Conservation (phyloP, 2,329 filamentous ascomycete species). For the Setomelanomma holmii region DNA sequence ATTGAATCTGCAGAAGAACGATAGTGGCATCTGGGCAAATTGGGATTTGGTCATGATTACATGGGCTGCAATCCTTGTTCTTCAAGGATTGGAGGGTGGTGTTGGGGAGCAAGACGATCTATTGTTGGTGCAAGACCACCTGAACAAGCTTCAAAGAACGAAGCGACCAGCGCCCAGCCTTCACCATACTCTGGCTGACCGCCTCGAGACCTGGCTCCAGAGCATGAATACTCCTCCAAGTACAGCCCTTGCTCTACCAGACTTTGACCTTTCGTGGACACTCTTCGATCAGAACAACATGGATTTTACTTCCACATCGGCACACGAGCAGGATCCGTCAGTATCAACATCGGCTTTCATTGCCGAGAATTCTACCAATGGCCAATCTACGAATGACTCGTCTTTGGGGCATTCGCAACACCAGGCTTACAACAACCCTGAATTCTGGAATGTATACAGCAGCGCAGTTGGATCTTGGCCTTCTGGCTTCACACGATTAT, state of each 20-base stretch:
- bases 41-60: slow-evolving; percentile 56
- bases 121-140: slow-evolving; percentile 14
- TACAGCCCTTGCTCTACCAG: slow-evolving; percentile 1
- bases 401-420: not conserved
- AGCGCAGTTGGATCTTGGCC: slow-evolving; percentile 3
- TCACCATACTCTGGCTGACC: slow-evolving; percentile 15
- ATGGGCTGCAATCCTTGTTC: slow-evolving; percentile 54
- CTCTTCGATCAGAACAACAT: slow-evolving; percentile 20
- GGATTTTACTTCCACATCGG: slow-evolving; percentile 6
- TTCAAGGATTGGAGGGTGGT: slow-evolving; percentile 52
- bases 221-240: slow-evolving; percentile 11
- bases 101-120: slow-evolving; percentile 41
- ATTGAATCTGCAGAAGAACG: slow-evolving; percentile 50
- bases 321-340: slow-evolving; percentile 1
- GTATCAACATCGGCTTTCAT: too few relatives aligned
- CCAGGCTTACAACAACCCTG: not conserved
- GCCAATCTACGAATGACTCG: not conserved
- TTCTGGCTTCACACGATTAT: slow-evolving; percentile 5
- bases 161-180: slow-evolving; percentile 20
- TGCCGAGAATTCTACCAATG: too few relatives aligned
- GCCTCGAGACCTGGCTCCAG: slow-evolving; percentile 16
- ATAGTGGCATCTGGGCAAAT: slow-evolving; percentile 54
- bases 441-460: not conserved
- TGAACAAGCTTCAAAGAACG: slow-evolving; percentile 14
- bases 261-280: slow-evolving; percentile 14